Evolutionary conservation across 2,329 filamentous ascomycete genomes (phyloP).

Genomic region (Aspergillus transmontanensis): DNA sequence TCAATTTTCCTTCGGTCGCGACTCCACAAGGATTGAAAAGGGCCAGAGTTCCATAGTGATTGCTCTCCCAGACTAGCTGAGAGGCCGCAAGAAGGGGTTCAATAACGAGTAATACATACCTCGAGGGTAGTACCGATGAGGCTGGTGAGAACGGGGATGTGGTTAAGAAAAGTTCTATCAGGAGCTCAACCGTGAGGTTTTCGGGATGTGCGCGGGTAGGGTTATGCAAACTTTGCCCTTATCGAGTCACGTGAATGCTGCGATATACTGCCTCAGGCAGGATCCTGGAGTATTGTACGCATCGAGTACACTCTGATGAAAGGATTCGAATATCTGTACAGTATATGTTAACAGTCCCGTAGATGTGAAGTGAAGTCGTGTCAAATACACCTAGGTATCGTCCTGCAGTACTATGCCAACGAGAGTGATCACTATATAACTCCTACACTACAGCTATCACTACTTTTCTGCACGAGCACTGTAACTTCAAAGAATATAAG

Average conservation of each 20-base stretch:
- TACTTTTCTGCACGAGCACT: no score
- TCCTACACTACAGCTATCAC: no score
- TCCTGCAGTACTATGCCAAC: no score
- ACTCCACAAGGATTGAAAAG: slow-evolving; percentile 6
- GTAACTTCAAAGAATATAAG: neutral
- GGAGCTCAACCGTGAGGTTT: slow-evolving; percentile 24
- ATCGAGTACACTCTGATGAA: no score
- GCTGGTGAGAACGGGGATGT: slow-evolving; percentile 31
- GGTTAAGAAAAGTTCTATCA: slow-evolving; percentile 14
- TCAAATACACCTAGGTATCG: no score
- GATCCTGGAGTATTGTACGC: no score
- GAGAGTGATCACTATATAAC: no score
- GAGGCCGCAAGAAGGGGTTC: slow-evolving; percentile 34
- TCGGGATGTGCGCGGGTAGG: slow-evolving; percentile 37
- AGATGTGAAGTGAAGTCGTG: no score
- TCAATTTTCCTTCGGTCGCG: slow-evolving; percentile 1
- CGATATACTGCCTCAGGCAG: slow-evolving; percentile 18
- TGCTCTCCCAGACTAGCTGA: slow-evolving; percentile 49
- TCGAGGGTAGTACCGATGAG: slow-evolving; percentile 36
- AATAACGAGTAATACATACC: slow-evolving; percentile 41
- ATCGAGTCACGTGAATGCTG: slow-evolving; percentile 31
- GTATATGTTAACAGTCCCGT: no score
- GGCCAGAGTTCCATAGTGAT: slow-evolving; percentile 35
- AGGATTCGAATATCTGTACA: no score
- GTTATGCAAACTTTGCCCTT: slow-evolving; percentile 30